A percentile compares a stretch with the other conserved stretches of the same genome.
Conservation (phyloP, 805 yeast species). For the Ogataea pignaliae region DNA sequence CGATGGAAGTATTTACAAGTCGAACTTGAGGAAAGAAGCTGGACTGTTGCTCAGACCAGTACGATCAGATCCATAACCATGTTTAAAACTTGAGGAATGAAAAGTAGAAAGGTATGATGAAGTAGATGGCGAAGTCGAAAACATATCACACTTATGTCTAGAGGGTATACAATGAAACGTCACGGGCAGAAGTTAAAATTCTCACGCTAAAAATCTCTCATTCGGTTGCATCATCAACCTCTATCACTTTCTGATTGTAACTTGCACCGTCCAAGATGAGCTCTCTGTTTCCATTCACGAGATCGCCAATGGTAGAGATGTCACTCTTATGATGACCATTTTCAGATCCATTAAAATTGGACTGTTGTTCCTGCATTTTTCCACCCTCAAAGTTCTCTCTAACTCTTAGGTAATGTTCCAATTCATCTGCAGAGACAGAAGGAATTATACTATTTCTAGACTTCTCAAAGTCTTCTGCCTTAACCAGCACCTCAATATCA, state of each 20-base stretch:
- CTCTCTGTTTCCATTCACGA: too few relatives aligned
- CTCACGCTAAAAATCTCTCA: too few relatives aligned
- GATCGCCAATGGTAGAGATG: background rate
- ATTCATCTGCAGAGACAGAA: slow-evolving; percentile 83
- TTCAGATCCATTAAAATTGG: background rate
- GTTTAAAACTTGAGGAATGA: slow-evolving; percentile 10
- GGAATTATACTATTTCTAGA: slow-evolving; percentile 73
- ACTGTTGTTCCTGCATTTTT: slow-evolving; percentile 24
- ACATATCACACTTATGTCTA: too few relatives aligned
- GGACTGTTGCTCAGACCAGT: slow-evolving; percentile 31
- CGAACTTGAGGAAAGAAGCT: slow-evolving; percentile 30
- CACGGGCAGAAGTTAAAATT: too few relatives aligned
- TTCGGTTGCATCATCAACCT: too few relatives aligned
- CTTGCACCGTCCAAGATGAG: too few relatives aligned
- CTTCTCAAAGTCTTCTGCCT: slow-evolving; percentile 68
- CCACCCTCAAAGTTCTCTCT: slow-evolving; percentile 79
- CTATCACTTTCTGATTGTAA: too few relatives aligned
- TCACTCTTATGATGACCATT: background rate
- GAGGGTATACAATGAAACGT: too few relatives aligned
- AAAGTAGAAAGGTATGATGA: too few relatives aligned
- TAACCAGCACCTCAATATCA: slow-evolving; percentile 68
- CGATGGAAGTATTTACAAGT: slow-evolving; percentile 34
- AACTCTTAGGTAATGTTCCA: slow-evolving; percentile 75
- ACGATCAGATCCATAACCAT: slow-evolving; percentile 29
- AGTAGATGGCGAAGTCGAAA: too few relatives aligned